Evolutionary conservation across 2,329 filamentous ascomycete genomes (phyloP), one percentile per base, ranked within the genome.

Genomic region (Simplicillium aogashimaense): DNA sequence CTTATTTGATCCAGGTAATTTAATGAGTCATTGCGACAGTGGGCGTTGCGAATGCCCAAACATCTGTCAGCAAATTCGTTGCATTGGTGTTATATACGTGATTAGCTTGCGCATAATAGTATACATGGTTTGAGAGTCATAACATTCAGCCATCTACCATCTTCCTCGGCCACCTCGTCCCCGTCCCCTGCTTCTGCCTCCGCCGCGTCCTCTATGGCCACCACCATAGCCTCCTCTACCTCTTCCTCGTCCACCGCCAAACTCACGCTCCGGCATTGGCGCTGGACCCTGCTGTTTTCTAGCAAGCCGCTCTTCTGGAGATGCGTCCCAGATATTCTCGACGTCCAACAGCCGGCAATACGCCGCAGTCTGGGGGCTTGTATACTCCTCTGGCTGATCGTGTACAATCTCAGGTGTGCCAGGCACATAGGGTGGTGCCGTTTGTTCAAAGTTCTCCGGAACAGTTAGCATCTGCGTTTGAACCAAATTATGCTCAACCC

Each of bases 281-380:
- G 70, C 63, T 11, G 82, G 81, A 0, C 79, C 82, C 16, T 58
- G 64, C n/a, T 56, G 63, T 57, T 71, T 74, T 43, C 82, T 70
- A 43, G 69, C 66, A 12, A 65, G 63, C 38, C 79, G 73, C 57
- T 94, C 85, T 51, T 87, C 79, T 3, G 82, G 74, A n/a, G 65
- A 78, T 2, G 83, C 75, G 50, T 83, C 71, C 67, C 78, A 94
- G 9, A 80, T 69, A 56, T 97, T 94, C 6, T 75, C 65, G 29
- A 98, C 79, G 8, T 74, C 79, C 1, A 97, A 52, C 41, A 97
- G 62, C 41, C 80, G 67, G 59, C 92, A 98, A 55, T 90, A 97
- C 3, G 69, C 62, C n/a, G 66, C 68, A 7, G 88, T 97, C 63
- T 97, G 90, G 11, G 83, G 81, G 54, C 92, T 97, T 4, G 78